Conservation (phyloP, 202 grass and related monocot species). For the Saccharum hybrid region DNA sequence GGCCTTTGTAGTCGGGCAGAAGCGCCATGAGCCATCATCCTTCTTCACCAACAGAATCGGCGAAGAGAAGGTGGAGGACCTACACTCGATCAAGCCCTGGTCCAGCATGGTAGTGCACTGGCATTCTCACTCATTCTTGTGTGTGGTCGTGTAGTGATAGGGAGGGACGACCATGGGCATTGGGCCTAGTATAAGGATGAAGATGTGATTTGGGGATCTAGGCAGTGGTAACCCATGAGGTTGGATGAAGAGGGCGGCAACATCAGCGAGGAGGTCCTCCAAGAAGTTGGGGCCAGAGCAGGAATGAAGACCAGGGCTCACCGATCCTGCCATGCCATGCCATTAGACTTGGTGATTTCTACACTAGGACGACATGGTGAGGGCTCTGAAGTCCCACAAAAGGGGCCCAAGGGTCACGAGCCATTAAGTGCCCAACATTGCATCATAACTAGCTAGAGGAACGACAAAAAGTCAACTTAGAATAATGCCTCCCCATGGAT, state of each 20-base stretch:
- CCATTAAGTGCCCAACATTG: not conserved
- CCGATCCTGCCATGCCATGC: too few species aligned
- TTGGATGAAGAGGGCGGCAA: not conserved
- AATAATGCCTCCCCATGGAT: not conserved
- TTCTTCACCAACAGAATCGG: not conserved
- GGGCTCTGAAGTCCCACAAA: not conserved
- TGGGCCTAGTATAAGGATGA: not conserved
- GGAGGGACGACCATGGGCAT: rapidly evolving
- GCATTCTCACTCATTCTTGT: not conserved
- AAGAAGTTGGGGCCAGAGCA: not conserved
- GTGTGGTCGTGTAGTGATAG: not conserved
- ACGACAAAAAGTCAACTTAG: not conserved
- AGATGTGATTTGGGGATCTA: not conserved
- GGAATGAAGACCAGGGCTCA: too few species aligned
- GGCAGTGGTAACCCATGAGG: not conserved
- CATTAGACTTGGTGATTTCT: not conserved
- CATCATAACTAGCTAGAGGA: not conserved
- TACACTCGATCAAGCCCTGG: too few species aligned
- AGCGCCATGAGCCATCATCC: not conserved
- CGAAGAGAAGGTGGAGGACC: not conserved
- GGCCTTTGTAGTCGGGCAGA: not conserved
- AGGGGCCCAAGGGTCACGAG: not conserved
- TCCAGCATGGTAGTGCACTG: not conserved
- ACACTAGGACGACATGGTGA: not conserved
- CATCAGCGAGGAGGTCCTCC: not conserved